phyloP scores from a whole-genome alignment of 768 basidiomycete genomes.

The Mycena vulgaris region DNA sequence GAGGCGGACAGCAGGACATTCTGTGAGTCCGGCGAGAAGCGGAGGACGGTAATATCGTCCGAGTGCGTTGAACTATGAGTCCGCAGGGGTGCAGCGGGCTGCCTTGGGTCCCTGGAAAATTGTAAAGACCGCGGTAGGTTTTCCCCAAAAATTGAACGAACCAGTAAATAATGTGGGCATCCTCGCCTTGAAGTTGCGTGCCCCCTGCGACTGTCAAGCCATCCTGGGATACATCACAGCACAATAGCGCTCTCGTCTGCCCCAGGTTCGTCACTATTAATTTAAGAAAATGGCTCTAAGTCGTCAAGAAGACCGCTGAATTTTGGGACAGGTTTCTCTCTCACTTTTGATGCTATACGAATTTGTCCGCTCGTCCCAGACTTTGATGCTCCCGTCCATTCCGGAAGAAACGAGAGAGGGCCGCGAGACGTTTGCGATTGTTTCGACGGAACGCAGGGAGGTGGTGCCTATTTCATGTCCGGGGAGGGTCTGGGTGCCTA shows the following conservation, averaged over 20 bases:
- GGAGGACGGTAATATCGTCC: conserved; percentile 89
- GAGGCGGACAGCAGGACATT: conserved; percentile 83
- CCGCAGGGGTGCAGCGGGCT: conserved; percentile 77
- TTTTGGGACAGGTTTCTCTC: conserved; percentile 43
- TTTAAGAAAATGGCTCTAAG: conserved; percentile 48
- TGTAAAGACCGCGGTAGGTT: background rate
- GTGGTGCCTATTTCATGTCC: conserved; percentile 76
- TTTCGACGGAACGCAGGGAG: conserved; percentile 61
- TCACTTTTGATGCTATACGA: conserved; percentile 72
- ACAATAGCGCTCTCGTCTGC: conserved; percentile 64
- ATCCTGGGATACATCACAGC: conserved; percentile 79
- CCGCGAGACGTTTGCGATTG: conserved; percentile 58
- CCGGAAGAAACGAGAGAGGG: conserved; percentile 75
- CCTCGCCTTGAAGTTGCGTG: conserved; percentile 85
- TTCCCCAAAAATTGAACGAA: conserved; percentile 44
- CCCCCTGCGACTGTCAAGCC: conserved; percentile 86
- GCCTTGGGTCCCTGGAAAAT: conserved; percentile 87
- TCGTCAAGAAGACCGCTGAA: conserved; percentile 49
- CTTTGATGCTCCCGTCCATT: conserved; percentile 77
- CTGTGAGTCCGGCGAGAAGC: conserved; percentile 63
- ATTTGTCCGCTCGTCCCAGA: conserved; percentile 81
- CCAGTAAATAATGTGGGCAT: conserved; percentile 91
- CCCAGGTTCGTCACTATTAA: conserved; percentile 68
- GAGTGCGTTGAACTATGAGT: conserved; percentile 92
- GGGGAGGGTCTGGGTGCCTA: conserved; percentile 59